Evolutionary conservation across 768 basidiomycete genomes (phyloP).

Genomic region (Gyrodon lividus): DNA sequence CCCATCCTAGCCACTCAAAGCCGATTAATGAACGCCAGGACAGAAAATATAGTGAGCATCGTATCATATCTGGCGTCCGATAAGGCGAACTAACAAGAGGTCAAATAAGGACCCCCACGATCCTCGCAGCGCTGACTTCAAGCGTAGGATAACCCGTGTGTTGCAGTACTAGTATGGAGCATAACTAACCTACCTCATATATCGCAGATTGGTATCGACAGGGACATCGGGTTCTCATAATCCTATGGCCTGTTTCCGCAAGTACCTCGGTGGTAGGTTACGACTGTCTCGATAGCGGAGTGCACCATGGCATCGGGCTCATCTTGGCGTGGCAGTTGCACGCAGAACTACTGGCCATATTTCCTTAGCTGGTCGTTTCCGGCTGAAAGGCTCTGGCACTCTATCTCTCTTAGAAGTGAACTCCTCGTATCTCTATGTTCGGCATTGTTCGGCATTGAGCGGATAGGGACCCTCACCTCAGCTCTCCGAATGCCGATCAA

Average conservation of each 20-base stretch:
- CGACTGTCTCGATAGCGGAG: too few relatives aligned
- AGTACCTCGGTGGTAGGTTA: too few relatives aligned
- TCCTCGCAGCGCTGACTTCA: not conserved
- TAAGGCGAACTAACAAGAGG: slow-evolving; percentile 22
- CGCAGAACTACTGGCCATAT: too few relatives aligned
- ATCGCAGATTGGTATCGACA: not conserved
- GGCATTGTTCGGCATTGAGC: too few relatives aligned
- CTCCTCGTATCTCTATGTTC: not conserved
- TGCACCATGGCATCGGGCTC: too few relatives aligned
- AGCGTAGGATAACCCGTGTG: not conserved
- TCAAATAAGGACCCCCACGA: not conserved
- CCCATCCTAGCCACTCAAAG: not conserved
- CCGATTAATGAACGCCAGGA: not conserved
- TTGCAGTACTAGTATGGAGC: not conserved
- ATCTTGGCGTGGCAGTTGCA: too few relatives aligned
- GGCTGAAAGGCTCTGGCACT: not conserved
- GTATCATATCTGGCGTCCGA: slow-evolving; percentile 29
- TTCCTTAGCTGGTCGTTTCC: too few relatives aligned
- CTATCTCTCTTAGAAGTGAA: not conserved
- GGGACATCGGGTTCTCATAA: not conserved
- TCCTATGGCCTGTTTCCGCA: too few relatives aligned
- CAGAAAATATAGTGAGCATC: slow-evolving; percentile 25
- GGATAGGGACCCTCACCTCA: too few relatives aligned
- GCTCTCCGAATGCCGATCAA: too few relatives aligned
- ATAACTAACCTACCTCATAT: not conserved